Evolutionary conservation across 2,329 filamentous ascomycete species (phyloP).

Genomic region (Cladosporium phlei): DNA sequence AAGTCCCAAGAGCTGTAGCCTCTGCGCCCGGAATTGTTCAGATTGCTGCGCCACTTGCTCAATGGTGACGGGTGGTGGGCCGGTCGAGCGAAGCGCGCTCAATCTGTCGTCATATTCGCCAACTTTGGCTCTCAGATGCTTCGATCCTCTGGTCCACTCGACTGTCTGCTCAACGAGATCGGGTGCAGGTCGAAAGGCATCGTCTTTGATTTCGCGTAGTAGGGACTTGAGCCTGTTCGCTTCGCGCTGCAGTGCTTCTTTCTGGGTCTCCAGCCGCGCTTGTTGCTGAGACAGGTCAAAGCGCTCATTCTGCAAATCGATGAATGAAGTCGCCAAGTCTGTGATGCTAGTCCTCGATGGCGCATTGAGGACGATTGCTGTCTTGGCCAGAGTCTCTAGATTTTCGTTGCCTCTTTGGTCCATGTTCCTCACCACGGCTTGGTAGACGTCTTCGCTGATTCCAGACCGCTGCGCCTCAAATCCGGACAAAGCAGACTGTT

Average conservation of each 20-base stretch:
- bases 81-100: conserved; percentile 11
- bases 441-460: conserved; percentile 18
- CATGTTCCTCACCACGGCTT: conserved; percentile 19
- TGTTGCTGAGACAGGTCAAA: conserved; percentile 29
- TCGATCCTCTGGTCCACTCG: conserved; percentile 66
- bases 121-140: conserved; percentile 61
- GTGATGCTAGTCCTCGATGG: conserved; percentile 14
- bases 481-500: conserved; percentile 56
- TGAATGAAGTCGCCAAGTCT: conserved; percentile 10
- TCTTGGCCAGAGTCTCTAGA: conserved; percentile 34
- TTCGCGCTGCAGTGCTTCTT: conserved; percentile 24
- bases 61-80: conserved; percentile 45
- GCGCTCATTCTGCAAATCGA: conserved; percentile 16
- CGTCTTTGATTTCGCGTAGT: conserved; percentile 21
- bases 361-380: conserved; percentile 34
- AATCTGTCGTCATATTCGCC: conserved; percentile 55
- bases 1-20: conserved; percentile 55
- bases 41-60: conserved; percentile 57
- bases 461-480: conserved; percentile 32
- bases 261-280: conserved; percentile 21
- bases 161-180: conserved; percentile 64
- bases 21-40: conserved; percentile 53
- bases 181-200: conserved; percentile 44
- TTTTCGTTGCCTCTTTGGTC: conserved; percentile 31
- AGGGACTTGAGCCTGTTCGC: conserved; percentile 19